phyloP scores from a whole-genome alignment of 192 early-diverging fungal genomes.

The Gaertneriomyces semiglobifer region DNA sequence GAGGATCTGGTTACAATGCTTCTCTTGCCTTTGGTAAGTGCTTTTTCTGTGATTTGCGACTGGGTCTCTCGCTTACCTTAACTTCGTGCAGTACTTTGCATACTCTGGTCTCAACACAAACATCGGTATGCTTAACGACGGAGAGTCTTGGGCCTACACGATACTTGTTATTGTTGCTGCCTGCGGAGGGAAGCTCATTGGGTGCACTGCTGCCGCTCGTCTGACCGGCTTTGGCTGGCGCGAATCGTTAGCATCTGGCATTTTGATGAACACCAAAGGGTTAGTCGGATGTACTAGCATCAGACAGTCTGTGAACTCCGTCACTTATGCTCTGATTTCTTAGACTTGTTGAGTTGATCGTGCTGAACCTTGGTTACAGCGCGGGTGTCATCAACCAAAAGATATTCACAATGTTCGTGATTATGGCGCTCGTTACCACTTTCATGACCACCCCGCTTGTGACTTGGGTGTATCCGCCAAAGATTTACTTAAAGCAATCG shows the following conservation, averaged over 20 bases:
- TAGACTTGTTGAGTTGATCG: slow-evolving; percentile 90
- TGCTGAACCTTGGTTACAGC: slow-evolving; percentile 87
- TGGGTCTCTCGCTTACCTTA: background rate
- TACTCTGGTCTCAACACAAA: slow-evolving; percentile 89
- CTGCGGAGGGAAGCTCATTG: slow-evolving; percentile 83
- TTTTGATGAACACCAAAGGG: slow-evolving; percentile 96
- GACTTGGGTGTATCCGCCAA: slow-evolving; percentile 62
- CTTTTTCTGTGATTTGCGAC: background rate
- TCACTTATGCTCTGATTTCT: slow-evolving; percentile 15
- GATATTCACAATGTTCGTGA: slow-evolving; percentile 71
- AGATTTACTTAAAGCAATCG: slow-evolving; percentile 1
- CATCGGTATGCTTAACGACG: slow-evolving; percentile 69
- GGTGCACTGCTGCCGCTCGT: slow-evolving; percentile 67
- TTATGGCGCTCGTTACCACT: slow-evolving; percentile 85
- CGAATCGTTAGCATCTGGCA: slow-evolving; percentile 80
- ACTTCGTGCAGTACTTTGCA: slow-evolving; percentile 70
- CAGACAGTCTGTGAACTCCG: background rate
- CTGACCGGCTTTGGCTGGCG: slow-evolving; percentile 70
- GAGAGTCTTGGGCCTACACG: slow-evolving; percentile 70
- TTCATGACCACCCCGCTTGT: slow-evolving; percentile 82
- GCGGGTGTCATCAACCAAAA: slow-evolving; percentile 74
- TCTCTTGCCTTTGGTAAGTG: slow-evolving; percentile 75
- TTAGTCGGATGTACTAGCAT: slow-evolving; percentile 17
- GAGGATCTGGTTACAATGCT: slow-evolving; percentile 85
- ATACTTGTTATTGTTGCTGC: slow-evolving; percentile 73